phyloP scores from a whole-genome alignment of 495 filamentous ascomycete genomes.

The Lepraria neglecta region DNA sequence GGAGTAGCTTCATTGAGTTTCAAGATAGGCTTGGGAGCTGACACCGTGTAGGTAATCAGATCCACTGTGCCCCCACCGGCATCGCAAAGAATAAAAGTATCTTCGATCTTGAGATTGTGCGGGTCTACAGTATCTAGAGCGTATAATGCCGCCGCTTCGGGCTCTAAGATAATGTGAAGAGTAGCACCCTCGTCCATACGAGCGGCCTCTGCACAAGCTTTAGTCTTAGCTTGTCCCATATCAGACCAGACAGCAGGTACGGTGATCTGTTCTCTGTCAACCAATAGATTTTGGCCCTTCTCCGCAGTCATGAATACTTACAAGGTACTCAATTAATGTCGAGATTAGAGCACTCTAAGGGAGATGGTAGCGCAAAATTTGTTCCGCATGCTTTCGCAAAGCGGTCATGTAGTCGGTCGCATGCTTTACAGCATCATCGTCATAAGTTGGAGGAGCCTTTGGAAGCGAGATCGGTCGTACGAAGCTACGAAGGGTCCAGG shows the following conservation, averaged over 20 bases:
- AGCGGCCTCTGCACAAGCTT: conserved; percentile 58
- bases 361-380: conserved; percentile 39
- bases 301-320: neutral
- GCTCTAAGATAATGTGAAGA: conserved; percentile 66
- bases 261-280: conserved; percentile 34
- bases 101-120: conserved; percentile 55
- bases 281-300: no score
- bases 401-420: conserved; percentile 59
- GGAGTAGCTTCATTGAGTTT: conserved; percentile 59
- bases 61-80: conserved; percentile 73
- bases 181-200: conserved; percentile 55
- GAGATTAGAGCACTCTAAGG: conserved; percentile 55
- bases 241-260: conserved; percentile 68
- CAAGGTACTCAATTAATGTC: conserved; percentile 58
- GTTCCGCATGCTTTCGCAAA: conserved; percentile 29
- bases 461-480: neutral
- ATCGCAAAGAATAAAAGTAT: conserved; percentile 71
- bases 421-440: conserved; percentile 54
- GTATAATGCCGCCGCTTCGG: conserved; percentile 71
- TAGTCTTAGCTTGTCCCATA: conserved; percentile 60
- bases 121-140: conserved; percentile 61
- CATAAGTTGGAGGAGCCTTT: conserved; percentile 32
- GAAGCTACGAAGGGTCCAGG: conserved; percentile 28
- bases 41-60: conserved; percentile 50
- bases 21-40: conserved; percentile 34